Evolutionary conservation across 208 protist species (phyloP).

Genomic region (Leishmania braziliensis): DNA sequence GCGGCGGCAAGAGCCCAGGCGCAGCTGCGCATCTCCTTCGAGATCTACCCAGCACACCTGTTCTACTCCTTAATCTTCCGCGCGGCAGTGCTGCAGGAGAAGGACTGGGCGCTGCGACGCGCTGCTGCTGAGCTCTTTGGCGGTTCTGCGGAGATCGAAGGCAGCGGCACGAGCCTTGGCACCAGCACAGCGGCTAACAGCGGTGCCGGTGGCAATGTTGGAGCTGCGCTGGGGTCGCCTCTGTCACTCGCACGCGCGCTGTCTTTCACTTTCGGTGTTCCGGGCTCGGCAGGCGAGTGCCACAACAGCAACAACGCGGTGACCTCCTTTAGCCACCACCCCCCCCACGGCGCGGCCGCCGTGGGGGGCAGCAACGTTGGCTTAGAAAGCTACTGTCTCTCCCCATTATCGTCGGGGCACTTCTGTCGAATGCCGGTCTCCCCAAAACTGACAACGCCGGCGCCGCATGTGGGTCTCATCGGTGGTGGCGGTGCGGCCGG

Average conservation of each 20-base stretch:
- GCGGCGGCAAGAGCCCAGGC: conserved; percentile 3
- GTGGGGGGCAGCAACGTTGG: neutral
- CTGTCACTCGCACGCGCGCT: conserved; percentile 10
- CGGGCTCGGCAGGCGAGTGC: neutral
- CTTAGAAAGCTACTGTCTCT: conserved; percentile 28
- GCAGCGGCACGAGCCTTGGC: neutral
- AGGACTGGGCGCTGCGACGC: conserved; percentile 38
- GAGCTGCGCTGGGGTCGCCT: conserved; percentile 13
- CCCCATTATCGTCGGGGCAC: conserved; percentile 22
- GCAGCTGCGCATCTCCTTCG: conserved; percentile 43
- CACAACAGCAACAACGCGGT: conserved; percentile 3
- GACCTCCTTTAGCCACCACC: neutral
- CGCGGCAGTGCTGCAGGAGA: conserved; percentile 45
- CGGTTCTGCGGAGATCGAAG: conserved; percentile 26
- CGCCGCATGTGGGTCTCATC: neutral
- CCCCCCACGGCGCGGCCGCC: neutral
- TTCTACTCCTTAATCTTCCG: conserved; percentile 53
- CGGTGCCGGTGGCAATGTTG: neutral
- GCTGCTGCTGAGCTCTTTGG: conserved; percentile 40
- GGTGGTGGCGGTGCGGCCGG: neutral
- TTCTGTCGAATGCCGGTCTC: conserved; percentile 18
- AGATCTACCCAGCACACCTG: conserved; percentile 47
- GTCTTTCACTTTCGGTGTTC: conserved; percentile 16
- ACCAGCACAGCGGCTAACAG: neutral
- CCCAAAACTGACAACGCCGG: conserved; percentile 5